These are phyloP conservation scores for Viola pubescens DNA, from an alignment of 441 rosid genomes.

Conservation along the genomic window DNA sequence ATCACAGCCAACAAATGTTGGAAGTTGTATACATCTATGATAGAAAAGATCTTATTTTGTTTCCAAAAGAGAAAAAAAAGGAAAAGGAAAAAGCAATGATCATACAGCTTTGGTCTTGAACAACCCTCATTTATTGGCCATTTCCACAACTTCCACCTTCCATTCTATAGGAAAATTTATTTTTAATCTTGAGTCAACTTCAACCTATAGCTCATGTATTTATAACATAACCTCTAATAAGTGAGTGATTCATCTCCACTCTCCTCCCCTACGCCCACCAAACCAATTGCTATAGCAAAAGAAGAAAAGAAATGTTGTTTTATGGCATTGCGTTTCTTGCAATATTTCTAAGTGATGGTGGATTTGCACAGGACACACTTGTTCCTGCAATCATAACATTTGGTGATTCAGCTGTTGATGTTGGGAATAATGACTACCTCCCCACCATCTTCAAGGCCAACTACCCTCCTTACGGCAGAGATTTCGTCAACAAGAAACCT, in stretches of 20 bases:
- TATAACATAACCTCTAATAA: too few relatives aligned
- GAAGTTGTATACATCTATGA: too few relatives aligned
- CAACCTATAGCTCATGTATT: too few relatives aligned
- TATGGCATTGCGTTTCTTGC: conserved; percentile 9
- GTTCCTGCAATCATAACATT: conserved; percentile 70
- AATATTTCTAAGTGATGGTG: neutral
- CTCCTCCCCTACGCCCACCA: too few relatives aligned
- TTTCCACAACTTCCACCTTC: conserved; percentile 32
- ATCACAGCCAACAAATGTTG: too few relatives aligned
- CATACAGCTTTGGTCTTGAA: conserved; percentile 13
- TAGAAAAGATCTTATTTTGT: too few relatives aligned
- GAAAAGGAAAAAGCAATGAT: too few relatives aligned
- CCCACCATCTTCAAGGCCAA: conserved; percentile 69
- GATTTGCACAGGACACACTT: conserved; percentile 46
- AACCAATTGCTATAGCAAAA: conserved; percentile 5
- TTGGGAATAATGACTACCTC: conserved; percentile 84
- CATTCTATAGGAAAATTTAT: conserved; percentile 2
- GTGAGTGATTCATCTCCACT: too few relatives aligned
- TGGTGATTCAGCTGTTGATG: conserved; percentile 85
- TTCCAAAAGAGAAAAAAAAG: too few relatives aligned
- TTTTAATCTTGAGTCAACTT: too few relatives aligned
- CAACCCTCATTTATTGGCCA: conserved; percentile 29
- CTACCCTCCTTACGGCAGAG: conserved; percentile 88
- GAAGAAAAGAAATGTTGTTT: conserved; percentile 6
- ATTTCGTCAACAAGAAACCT: conserved; percentile 53